These are phyloP conservation scores for Paraphoma sp. DNA, from an alignment of 2,329 filamentous ascomycete genomes.

Conservation along the genomic window DNA sequence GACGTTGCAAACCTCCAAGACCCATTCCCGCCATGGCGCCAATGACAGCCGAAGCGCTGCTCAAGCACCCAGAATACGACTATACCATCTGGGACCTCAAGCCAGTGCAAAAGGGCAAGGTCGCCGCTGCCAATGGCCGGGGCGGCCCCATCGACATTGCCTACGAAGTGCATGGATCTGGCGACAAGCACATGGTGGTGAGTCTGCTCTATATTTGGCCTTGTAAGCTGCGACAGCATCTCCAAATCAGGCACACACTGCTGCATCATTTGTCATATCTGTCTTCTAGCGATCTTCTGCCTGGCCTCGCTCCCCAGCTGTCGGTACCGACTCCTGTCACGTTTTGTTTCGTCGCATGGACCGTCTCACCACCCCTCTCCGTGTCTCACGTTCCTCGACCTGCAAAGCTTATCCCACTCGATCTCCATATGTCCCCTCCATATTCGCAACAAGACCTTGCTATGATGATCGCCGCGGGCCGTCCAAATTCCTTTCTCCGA, in stretches of 20 bases:
- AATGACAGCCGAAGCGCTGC: slow-evolving; percentile 63
- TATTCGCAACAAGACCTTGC: neutral
- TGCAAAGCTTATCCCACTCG: slow-evolving; percentile 8
- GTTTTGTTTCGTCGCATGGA: slow-evolving; percentile 48
- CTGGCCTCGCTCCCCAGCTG: slow-evolving; percentile 12
- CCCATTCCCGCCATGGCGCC: slow-evolving; percentile 29
- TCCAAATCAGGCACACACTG: slow-evolving; percentile 23
- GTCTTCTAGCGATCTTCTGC: slow-evolving; percentile 7
- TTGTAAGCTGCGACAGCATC: slow-evolving; percentile 16
- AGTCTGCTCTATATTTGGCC: slow-evolving; percentile 46
- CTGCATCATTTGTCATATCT: slow-evolving; percentile 31
- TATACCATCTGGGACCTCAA: slow-evolving; percentile 73
- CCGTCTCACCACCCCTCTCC: slow-evolving; percentile 38
- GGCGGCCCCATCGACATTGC: slow-evolving; percentile 78
- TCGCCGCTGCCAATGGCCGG: slow-evolving; percentile 70
- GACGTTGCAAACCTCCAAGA: neutral
- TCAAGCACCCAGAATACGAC: slow-evolving; percentile 70
- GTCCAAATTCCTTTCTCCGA: neutral
- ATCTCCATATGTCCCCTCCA: neutral
- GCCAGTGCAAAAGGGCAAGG: slow-evolving; percentile 66
- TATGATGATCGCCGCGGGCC: neutral
- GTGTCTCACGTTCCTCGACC: slow-evolving; percentile 35
- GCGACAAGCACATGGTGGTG: slow-evolving; percentile 75
- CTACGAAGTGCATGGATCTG: slow-evolving; percentile 81
- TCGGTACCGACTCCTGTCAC: slow-evolving; percentile 15